These are phyloP conservation scores for Colletotrichum sp. DNA, from an alignment of 2,329 filamentous ascomycete genomes.

Conservation along the genomic window DNA sequence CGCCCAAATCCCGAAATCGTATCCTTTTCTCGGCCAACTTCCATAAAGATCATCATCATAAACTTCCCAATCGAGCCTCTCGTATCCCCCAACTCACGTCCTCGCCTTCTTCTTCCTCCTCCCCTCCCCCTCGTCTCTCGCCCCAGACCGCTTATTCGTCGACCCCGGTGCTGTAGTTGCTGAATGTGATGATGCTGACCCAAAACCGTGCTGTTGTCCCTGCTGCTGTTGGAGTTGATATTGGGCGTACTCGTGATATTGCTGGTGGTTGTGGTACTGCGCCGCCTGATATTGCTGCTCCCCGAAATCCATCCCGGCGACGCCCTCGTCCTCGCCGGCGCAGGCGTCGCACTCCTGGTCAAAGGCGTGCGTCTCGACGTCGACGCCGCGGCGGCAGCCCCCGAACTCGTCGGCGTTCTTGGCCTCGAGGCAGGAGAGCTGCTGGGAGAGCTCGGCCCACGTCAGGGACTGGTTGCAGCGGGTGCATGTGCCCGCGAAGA, in stretches of 20 bases:
- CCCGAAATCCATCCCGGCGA: constrained; percentile 43
- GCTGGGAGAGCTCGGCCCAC: constrained; percentile 50
- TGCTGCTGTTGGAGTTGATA: background rate
- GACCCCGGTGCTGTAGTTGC: background rate
- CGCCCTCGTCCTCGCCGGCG: constrained; percentile 44
- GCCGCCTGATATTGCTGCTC: background rate
- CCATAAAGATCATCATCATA: background rate
- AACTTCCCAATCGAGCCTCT: background rate
- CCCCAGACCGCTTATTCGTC: background rate
- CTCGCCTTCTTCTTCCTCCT: constrained; percentile 11
- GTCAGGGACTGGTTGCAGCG: constrained; percentile 43
- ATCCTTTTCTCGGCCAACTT: background rate
- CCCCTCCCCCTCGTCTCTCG: background rate
- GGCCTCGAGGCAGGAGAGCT: constrained; percentile 52
- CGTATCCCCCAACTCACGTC: background rate
- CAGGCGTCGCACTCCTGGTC: constrained; percentile 54
- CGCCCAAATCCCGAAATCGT: background rate
- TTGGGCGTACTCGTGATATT: background rate
- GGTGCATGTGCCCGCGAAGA: constrained; percentile 49
- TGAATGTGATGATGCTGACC: background rate
- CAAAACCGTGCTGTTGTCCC: background rate
- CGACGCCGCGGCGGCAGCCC: constrained; percentile 43
- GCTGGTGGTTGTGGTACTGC: background rate
- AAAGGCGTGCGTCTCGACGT: constrained; percentile 47
- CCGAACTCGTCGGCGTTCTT: constrained; percentile 54